Evolutionary conservation across 1,139 yeast species (phyloP), one percentile per base, ranked within the genome.

Genomic region (Taiozyma onychis): DNA sequence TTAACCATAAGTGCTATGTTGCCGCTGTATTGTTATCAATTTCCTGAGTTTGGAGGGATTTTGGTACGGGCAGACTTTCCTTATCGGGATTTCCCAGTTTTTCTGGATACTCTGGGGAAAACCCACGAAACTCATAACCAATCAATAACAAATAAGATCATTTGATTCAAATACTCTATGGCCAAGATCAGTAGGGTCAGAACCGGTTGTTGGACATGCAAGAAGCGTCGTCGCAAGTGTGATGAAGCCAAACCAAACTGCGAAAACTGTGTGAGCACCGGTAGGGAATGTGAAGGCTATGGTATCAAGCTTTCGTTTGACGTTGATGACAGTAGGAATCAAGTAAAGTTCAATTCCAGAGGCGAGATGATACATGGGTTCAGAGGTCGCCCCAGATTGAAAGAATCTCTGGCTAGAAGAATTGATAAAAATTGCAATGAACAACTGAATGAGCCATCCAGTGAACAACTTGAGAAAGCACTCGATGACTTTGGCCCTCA

Each of bases 201-300:
- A 56, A 75, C 76, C 4, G 82, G 81, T 0, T 77, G 82, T 53
- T 73, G 58, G 58, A 58, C 60, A 6, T 57, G 61, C 46, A 52
- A 56, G 41, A 54, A 45, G 22, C 50, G 57, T 57, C 73, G 77
- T 51, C 65, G 78, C 47, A 77, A 77, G 55, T 77, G 82, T 57
- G 81, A 77, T 59, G 82, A 77, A 55, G 63, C 69, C 1, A 75
- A 73, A 54, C 82, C 82, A 0, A 51, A 48, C 13, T 77, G 82
- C 57, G 60, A 65, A 30, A 77, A 76, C 58, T 77, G 81, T 54
- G 32, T 61, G 3, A 69, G 65, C 28, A 66, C 74, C 4, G 76
- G 75, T 3, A 62, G 77, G 34, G 52, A 52, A 14, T 78, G 83
- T 57, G 80, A 70, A 51, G 82, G 82, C 1, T 78, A 78, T 60